Conservation (phyloP, 1,284 basidiomycete species). For the Grifola frondosa region DNA sequence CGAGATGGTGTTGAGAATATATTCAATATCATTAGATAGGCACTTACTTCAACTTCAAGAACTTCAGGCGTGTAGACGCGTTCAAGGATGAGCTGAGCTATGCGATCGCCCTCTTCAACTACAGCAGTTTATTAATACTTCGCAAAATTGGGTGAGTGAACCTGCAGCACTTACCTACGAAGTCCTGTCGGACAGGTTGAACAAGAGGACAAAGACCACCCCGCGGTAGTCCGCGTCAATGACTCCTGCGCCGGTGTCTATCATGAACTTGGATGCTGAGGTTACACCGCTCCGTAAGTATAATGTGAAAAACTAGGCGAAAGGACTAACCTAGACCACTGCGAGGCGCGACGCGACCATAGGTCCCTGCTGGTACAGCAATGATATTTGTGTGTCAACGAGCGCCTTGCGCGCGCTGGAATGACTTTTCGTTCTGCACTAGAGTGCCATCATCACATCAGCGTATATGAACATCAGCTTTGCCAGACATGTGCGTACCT, state of each 20-base stretch:
- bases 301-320: background rate
- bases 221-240: slow-evolving; percentile 97
- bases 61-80: slow-evolving; percentile 86
- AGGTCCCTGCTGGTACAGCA: slow-evolving; percentile 90
- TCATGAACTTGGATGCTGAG: slow-evolving; percentile 92
- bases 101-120: slow-evolving; percentile 91
- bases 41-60: slow-evolving; percentile 78
- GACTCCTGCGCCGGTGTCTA: slow-evolving; percentile 95
- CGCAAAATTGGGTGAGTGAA: too few species aligned
- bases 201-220: slow-evolving; percentile 88
- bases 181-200: slow-evolving; percentile 91
- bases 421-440: slow-evolving; percentile 80
- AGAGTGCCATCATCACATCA: background rate
- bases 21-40: background rate
- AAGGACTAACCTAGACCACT: slow-evolving; percentile 80
- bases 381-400: slow-evolving; percentile 90
- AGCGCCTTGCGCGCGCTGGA: slow-evolving; percentile 85
- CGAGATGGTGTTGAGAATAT: background rate
- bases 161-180: slow-evolving; percentile 63
- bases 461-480: background rate
- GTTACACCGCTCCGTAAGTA: slow-evolving; percentile 1
- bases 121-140: too few species aligned
- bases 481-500: slow-evolving; percentile 47
- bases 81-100: slow-evolving; percentile 95
- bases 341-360: slow-evolving; percentile 93